Base-by-base conservation (phyloP, 2,329 filamentous ascomycete genomes). In the Aspergillus spinulosporus region DNA sequence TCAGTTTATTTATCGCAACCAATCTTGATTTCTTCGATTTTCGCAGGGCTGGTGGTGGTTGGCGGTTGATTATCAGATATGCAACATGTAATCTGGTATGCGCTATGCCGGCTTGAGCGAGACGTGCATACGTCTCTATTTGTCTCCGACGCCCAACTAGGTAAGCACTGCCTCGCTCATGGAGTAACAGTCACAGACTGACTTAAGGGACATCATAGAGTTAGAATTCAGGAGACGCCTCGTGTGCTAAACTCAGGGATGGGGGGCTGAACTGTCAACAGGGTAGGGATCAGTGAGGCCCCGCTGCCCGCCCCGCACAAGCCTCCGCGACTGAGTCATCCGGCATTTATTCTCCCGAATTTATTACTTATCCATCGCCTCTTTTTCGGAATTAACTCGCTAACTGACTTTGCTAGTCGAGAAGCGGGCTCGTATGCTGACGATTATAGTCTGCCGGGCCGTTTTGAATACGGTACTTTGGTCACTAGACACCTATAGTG, bases 241-340 rank as follows among this genome's bases (percentile, higher is more conserved):
- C 21, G 21, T 21, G 21, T 21, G 21, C 21, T 21, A 11, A 11
- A 34, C 6, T 34, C 31, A 34, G 34, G 34, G 34, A 29, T 29
- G 15, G 14, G 28, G 12, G 15, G n/a, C 21, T 29, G 21, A 31
- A 26, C 32, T 47, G 42, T 37, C 34, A 50, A 11, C 47, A 21
- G 21, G 21, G 21, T 21, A 21, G 21, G 21, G 21, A 21, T 34
- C 26, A 36, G 28, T 4, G 11, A 21, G 21, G 5, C n/a, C 39
- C 39, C 11, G 12, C 14, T 37, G 45, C 37, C 46, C 53, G 53
- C 53, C 53, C 47, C 53, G 39, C 53, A n/a, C 11, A 43, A 50
- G 53, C 21, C 52, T 55, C 14, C 29, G 31, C 21, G 15, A 6
- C 15, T 8, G 9, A 14, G 11, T 43, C 48, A 21, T 21, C 21